Base-by-base conservation (phyloP, 1,284 basidiomycete genomes). In the Rhodotorula sp. region DNA sequence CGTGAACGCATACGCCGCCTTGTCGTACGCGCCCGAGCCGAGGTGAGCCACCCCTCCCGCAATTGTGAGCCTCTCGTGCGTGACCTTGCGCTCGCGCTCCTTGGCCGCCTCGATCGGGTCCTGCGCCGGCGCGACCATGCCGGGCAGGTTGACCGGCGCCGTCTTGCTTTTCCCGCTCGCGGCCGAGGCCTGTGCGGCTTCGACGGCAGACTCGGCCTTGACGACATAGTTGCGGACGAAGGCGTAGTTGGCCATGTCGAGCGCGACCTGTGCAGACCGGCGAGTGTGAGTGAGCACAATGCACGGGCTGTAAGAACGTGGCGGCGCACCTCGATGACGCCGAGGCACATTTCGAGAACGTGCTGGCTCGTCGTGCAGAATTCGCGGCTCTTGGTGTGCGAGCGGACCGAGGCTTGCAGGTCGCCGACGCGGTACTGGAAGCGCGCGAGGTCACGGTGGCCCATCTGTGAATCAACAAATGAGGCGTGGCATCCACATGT, bases 161-260 rank as follows among this genome's bases (percentile, higher is more conserved):
- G 59, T 45, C 7, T 80, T 75, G 23, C 79, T 61, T 23, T 75
- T 72, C 25, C 44, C 48, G 12, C 62, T 68, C 48, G 56, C 61
- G 0, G 78, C 70, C 2, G 79, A 73, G 13, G 82, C 76, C 8
- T 82, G 78, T 4, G 86, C 83, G 4, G 89, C 86, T 60, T 93
- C 91, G 44, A 95, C 84, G 1, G 92, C 91, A 0, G 90, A 88
- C 68, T 94, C 92, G 13, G 92, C 93, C 82, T 96, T 96, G 86
- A 89, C 92, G 55, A 93, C 88, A 79, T 93, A 94, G 7, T 91
- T 92, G 23, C 89, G 85, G 54, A 95, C 86, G 77, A 92, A 91
- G 0, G 88, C 83, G 80, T 91, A 93, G 81, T 91, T 91, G 71
- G 87, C 85, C 80, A 93, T 88, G 80, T 93, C 90, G 68, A 94